These are phyloP conservation scores for Cyclotella baltica DNA, from an alignment of 108 stramenopile species.

Conservation along the genomic window DNA sequence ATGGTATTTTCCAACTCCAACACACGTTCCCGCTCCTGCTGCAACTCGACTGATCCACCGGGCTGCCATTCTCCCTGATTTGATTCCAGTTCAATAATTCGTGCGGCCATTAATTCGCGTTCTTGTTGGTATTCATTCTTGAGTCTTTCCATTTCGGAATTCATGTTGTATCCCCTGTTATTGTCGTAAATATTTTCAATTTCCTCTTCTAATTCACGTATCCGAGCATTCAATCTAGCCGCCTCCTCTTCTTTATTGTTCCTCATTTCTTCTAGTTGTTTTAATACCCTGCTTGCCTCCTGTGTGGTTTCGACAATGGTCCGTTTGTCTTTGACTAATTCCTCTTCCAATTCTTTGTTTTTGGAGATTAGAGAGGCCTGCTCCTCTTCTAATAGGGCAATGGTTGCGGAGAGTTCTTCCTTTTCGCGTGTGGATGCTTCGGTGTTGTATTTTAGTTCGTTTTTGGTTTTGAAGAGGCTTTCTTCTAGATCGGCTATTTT, in stretches of 20 bases:
- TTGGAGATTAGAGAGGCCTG: slow-evolving; percentile 12
- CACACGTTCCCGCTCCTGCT: slow-evolving; percentile 25
- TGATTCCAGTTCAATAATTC: slow-evolving; percentile 45
- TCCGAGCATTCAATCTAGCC: slow-evolving; percentile 25
- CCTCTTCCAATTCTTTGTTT: slow-evolving; percentile 47
- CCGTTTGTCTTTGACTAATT: slow-evolving; percentile 43
- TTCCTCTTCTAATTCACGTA: slow-evolving; percentile 48
- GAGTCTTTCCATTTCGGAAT: slow-evolving; percentile 28
- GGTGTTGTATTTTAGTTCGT: slow-evolving; percentile 37
- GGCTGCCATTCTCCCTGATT: slow-evolving; percentile 12
- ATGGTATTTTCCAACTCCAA: slow-evolving; percentile 26
- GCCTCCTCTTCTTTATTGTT: slow-evolving; percentile 42
- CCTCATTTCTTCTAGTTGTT: slow-evolving; percentile 41
- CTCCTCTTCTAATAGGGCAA: slow-evolving; percentile 41
- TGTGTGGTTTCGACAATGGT: slow-evolving; percentile 42
- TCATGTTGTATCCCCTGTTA: slow-evolving; percentile 21
- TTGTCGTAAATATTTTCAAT: slow-evolving; percentile 22
- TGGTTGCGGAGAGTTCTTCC: slow-evolving; percentile 22
- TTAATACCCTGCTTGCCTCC: slow-evolving; percentile 46
- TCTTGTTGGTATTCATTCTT: slow-evolving; percentile 41
- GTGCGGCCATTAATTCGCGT: slow-evolving; percentile 35
- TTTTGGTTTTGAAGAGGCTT: slow-evolving; percentile 33
- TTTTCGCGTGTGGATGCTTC: slow-evolving; percentile 21
- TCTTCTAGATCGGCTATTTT: slow-evolving; percentile 41
- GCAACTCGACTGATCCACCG: slow-evolving; percentile 23